Conservation (phyloP, 139 green algal species). For the Choricystis sp. region DNA sequence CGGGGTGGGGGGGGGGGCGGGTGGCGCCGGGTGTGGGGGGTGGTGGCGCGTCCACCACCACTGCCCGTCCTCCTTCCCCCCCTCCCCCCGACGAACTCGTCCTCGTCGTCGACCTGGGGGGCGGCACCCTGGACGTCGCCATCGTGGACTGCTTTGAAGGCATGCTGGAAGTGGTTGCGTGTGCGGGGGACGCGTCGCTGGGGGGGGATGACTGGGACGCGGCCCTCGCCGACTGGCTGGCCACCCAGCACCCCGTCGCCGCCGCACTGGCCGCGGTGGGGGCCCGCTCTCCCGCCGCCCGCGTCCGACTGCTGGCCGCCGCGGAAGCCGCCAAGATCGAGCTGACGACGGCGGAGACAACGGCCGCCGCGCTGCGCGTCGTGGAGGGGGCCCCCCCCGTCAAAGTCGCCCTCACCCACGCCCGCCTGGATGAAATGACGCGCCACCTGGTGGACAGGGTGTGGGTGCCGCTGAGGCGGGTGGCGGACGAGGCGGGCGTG, state of each 20-base stretch:
- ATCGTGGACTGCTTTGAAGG: conserved; percentile 65
- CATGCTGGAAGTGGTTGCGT: conserved; percentile 49
- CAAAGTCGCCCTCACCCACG: conserved; percentile 4
- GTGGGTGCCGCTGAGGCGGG: not conserved
- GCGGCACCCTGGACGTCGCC: conserved; percentile 60
- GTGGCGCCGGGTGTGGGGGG: conserved; percentile 12
- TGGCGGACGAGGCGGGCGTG: not conserved
- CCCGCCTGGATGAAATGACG: conserved; percentile 8
- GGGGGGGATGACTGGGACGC: conserved; percentile 64
- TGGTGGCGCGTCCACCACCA: not conserved
- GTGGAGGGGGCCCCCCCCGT: not conserved
- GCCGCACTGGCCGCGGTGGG: not conserved
- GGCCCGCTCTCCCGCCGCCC: no score
- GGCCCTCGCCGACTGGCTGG: conserved; percentile 23
- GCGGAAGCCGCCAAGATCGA: conserved; percentile 23
- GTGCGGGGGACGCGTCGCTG: conserved; percentile 42
- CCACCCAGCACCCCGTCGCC: not conserved
- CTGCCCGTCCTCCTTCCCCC: not conserved
- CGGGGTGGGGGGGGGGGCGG: conserved; percentile 34
- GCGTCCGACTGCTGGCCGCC: not conserved
- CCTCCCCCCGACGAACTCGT: conserved; percentile 20
- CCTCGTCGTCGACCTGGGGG: conserved; percentile 72
- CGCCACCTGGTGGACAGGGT: conserved; percentile 1
- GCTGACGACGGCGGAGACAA: conserved; percentile 5
- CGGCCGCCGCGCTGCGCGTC: not conserved